phyloP scores from a whole-genome alignment of 257 asterid genomes.

The Lycium ferocissimum region DNA sequence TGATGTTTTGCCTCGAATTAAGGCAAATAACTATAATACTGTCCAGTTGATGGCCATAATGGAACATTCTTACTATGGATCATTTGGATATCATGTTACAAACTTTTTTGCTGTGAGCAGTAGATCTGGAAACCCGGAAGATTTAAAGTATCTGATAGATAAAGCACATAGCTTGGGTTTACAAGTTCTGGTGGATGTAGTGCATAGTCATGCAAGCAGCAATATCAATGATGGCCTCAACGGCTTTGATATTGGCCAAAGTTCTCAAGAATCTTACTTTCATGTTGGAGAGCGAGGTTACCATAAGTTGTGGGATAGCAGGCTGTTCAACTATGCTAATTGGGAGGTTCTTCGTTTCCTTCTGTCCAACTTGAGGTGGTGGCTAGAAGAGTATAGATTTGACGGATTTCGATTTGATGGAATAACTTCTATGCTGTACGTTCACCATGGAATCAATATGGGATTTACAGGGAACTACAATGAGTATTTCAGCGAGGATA shows the following conservation, averaged over 20 bases:
- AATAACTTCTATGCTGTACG: conserved; percentile 94
- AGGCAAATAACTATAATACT: conserved; percentile 82
- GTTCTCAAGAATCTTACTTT: conserved; percentile 92
- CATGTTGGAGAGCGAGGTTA: conserved; percentile 88
- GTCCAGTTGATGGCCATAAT: conserved; percentile 97
- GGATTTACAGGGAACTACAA: conserved; percentile 79
- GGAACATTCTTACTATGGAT: conserved; percentile 97
- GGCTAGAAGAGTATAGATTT: conserved; percentile 91
- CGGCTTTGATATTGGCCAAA: conserved; percentile 91
- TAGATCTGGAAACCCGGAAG: conserved; percentile 96
- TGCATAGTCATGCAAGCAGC: conserved; percentile 96
- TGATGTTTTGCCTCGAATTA: conserved; percentile 81
- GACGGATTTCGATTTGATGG: conserved; percentile 99
- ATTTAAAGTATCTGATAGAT: conserved; percentile 91
- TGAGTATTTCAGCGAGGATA: conserved; percentile 85
- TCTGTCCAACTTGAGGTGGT: conserved; percentile 94
- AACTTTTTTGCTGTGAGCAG: conserved; percentile 94
- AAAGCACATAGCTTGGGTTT: conserved; percentile 95
- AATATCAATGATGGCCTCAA: conserved; percentile 88
- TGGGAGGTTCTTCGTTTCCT: conserved; percentile 99
- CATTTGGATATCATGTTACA: conserved; percentile 95
- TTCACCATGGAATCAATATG: conserved; percentile 89
- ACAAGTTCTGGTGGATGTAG: conserved; percentile 85
- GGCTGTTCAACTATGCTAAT: conserved; percentile 83
- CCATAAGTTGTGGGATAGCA: conserved; percentile 93